phyloP scores from a whole-genome alignment of 1,284 basidiomycete genomes.

The Trichosporon sp. region DNA sequence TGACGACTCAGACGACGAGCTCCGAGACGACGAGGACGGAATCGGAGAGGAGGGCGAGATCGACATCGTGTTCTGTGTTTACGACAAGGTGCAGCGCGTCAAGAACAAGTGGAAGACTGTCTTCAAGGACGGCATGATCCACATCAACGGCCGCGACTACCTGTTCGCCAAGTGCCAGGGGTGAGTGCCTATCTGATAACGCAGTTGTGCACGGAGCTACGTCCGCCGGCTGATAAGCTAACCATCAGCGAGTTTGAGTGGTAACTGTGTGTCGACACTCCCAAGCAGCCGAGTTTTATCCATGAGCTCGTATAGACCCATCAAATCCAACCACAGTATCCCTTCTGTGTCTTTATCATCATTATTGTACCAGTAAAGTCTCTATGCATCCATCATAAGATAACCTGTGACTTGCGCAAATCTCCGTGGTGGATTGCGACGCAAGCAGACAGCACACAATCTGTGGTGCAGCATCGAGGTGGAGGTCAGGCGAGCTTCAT shows the following conservation, averaged over 20 bases:
- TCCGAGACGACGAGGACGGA: conserved; percentile 60
- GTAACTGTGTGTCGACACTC: conserved; percentile 26
- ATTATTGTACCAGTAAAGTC: conserved; percentile 18
- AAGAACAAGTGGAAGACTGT: conserved; percentile 99
- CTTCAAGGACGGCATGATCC: conserved; percentile 98
- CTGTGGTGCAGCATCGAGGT: not conserved
- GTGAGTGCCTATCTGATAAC: conserved; percentile 38
- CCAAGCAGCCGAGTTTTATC: not conserved
- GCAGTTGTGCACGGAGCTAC: not conserved
- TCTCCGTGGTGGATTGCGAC: not conserved
- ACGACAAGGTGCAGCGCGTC: conserved; percentile 97
- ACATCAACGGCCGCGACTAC: conserved; percentile 95
- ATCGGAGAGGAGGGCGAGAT: conserved; percentile 61
- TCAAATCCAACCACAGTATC: conserved; percentile 6
- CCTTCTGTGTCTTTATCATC: conserved; percentile 19
- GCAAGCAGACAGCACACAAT: not conserved
- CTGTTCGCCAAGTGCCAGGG: conserved; percentile 89
- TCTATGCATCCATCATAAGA: conserved; percentile 15
- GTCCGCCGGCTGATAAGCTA: conserved; percentile 10
- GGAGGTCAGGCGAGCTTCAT: conserved; percentile 15
- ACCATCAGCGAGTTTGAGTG: conserved; percentile 46
- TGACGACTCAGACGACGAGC: conserved; percentile 79
- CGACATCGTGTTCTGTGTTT: conserved; percentile 97
- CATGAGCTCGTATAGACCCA: conserved; percentile 5
- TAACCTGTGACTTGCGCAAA: not conserved